phyloP scores from a whole-genome alignment of 2,329 filamentous ascomycete species.

The Cladosporium sp. region DNA sequence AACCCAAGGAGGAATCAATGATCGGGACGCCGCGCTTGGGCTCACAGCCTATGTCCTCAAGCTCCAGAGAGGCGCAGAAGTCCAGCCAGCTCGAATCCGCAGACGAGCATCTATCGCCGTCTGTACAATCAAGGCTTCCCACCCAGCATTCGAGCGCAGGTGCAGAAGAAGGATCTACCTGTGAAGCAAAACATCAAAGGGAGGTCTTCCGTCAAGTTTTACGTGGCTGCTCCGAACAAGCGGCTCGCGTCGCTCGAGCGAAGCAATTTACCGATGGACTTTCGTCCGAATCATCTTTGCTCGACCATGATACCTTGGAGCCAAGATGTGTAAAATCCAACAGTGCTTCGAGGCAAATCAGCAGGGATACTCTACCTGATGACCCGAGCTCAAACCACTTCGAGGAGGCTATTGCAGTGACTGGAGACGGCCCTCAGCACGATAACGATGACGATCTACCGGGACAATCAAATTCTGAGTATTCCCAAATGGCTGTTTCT shows the following conservation, averaged over 20 bases:
- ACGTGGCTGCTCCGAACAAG: background rate
- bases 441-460: background rate
- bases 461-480: background rate
- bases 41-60: background rate
- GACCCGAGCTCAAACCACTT: background rate
- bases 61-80: no score
- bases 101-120: no score
- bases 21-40: background rate
- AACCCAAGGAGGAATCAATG: background rate
- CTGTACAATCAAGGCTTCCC: background rate
- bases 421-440: background rate
- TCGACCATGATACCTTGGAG: no score
- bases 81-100: no score
- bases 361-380: background rate
- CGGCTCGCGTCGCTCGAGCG: background rate
- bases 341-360: background rate
- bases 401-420: background rate
- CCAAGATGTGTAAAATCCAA: background rate
- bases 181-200: background rate
- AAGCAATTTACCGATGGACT: background rate
- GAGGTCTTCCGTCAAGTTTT: background rate
- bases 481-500: background rate
- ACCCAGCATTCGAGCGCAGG: background rate
- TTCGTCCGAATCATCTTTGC: background rate
- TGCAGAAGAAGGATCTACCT: no score